phyloP scores from a whole-genome alignment of 441 rosid genomes.

The Gossypium davidsonii region DNA sequence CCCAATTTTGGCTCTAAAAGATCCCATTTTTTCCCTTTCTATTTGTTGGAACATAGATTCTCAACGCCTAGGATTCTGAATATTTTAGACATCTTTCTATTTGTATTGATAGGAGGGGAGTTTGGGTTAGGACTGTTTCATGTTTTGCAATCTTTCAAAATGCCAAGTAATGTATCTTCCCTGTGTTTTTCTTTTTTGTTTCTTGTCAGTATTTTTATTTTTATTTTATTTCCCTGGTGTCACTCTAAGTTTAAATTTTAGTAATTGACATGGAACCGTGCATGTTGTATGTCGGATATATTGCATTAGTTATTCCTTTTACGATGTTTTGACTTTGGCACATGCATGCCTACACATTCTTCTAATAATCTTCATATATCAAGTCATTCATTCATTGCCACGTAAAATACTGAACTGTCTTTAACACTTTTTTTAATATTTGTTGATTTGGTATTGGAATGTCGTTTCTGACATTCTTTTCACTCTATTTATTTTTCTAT shows the following conservation, averaged over 20 bases:
- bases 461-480: too few relatives aligned
- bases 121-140: background rate
- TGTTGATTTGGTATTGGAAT: too few relatives aligned
- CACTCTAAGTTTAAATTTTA: background rate
- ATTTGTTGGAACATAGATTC: background rate
- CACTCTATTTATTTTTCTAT: too few relatives aligned
- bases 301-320: background rate
- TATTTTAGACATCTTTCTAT: background rate
- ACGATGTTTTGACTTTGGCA: background rate
- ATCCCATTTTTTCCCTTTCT: background rate
- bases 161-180: conserved; percentile 5
- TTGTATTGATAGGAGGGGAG: background rate
- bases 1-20: background rate
- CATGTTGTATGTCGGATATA: background rate
- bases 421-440: too few relatives aligned
- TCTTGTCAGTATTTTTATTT: background rate
- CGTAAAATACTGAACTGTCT: background rate
- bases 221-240: too few relatives aligned
- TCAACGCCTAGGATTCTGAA: conserved; percentile 5
- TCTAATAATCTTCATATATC: background rate
- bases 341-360: background rate
- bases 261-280: background rate
- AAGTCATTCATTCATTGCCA: background rate
- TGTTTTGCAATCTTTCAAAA: background rate
- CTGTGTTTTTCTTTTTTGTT: background rate